A percentile compares a stretch with the other conserved stretches of the same genome.
Evolutionary conservation across 2,329 filamentous ascomycete species (phyloP).

Genomic region (Aspergillus ochraceus): DNA sequence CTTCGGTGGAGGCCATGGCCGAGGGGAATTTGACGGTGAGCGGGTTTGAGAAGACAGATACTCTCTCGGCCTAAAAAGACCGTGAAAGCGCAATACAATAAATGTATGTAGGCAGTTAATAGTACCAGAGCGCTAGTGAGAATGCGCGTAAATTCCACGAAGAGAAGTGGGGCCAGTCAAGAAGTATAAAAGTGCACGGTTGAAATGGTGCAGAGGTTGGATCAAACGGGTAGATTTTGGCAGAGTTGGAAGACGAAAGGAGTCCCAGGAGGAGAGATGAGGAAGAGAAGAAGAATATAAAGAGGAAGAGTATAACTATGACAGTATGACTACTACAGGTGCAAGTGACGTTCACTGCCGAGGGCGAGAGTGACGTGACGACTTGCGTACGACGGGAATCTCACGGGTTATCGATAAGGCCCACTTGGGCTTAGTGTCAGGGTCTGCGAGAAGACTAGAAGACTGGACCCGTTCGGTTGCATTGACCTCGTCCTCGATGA

Average conservation of each 20-base stretch:
- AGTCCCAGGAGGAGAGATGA: background rate
- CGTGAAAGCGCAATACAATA: slow-evolving; percentile 8
- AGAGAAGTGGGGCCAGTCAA: slow-evolving; percentile 13
- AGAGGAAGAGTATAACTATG: background rate
- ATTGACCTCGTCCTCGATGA: slow-evolving; percentile 17
- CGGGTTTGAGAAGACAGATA: background rate
- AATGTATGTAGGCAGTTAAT: slow-evolving; percentile 18
- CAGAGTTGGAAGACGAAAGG: background rate
- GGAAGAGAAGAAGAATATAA: background rate
- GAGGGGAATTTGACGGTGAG: slow-evolving; percentile 5
- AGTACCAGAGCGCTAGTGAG: slow-evolving; percentile 18
- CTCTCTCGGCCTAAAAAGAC: background rate
- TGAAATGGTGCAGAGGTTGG: background rate
- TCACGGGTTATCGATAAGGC: slow-evolving; percentile 17
- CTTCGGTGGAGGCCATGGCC: slow-evolving; percentile 20
- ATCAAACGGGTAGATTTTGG: background rate
- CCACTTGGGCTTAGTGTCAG: slow-evolving; percentile 11
- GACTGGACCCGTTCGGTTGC: slow-evolving; percentile 21
- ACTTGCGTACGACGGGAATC: slow-evolving; percentile 30
- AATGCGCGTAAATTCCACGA: slow-evolving; percentile 12
- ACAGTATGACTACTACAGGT: too few species aligned
- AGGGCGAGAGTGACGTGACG: slow-evolving; percentile 26
- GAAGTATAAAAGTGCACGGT: slow-evolving; percentile 4
- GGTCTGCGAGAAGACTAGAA: slow-evolving; percentile 16
- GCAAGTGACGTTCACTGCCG: background rate